Evolutionary conservation across 148 eudicot species (phyloP).

Genomic region (Spergularia marina): DNA sequence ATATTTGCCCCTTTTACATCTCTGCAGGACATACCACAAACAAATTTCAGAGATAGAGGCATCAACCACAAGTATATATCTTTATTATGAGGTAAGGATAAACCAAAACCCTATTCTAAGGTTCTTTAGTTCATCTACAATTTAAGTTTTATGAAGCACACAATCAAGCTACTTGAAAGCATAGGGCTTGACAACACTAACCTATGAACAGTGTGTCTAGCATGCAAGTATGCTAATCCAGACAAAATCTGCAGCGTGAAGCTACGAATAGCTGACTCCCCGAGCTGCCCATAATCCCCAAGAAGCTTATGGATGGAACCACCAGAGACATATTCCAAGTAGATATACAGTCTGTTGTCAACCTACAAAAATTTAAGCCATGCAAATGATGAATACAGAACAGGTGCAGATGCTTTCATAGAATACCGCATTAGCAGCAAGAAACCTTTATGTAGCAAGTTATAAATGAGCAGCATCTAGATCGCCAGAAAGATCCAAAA

Average conservation of each 20-base stretch:
- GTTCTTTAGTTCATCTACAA: not conserved
- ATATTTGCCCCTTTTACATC: constrained; percentile 81
- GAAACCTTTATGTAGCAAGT: not conserved
- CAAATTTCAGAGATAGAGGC: not conserved
- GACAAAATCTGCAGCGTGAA: constrained; percentile 54
- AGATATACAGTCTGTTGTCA: constrained; percentile 55
- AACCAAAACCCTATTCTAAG: not conserved
- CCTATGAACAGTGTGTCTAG: constrained; percentile 59
- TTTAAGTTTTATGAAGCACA: not conserved
- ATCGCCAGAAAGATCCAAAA: not conserved
- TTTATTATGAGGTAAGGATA: not conserved
- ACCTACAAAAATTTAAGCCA: constrained; percentile 25
- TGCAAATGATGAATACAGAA: not conserved
- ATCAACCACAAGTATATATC: not conserved
- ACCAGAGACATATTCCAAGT: constrained; percentile 67
- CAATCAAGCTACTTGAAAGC: constrained; percentile 4
- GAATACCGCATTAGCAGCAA: not conserved
- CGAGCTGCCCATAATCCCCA: constrained; percentile 58
- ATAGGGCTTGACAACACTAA: constrained; percentile 19
- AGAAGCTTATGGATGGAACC: constrained; percentile 69
- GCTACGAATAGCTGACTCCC: constrained; percentile 61
- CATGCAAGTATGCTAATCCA: constrained; percentile 65
- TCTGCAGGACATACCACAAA: constrained; percentile 34
- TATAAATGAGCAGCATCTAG: not conserved
- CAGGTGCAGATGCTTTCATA: not conserved